phyloP scores from a whole-genome alignment of 2,329 filamentous ascomycete species.

The Corynespora cassiicola region DNA sequence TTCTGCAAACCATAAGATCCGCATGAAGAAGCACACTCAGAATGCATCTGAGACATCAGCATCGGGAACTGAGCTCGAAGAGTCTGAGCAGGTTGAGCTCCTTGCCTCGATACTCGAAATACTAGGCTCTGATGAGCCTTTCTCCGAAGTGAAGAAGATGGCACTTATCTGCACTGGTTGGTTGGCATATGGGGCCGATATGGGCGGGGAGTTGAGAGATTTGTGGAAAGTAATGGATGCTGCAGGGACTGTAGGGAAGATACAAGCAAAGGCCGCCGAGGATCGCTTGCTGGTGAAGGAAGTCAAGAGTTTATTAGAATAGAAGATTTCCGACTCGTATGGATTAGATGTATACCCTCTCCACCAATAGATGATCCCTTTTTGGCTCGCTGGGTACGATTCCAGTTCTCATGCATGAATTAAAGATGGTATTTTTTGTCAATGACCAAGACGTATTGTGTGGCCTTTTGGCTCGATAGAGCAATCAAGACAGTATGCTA shows the following conservation, averaged over 20 bases:
- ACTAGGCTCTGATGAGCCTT: slow-evolving; percentile 58
- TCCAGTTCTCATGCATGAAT: too few relatives aligned
- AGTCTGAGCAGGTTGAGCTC: slow-evolving; percentile 79
- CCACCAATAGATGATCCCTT: too few relatives aligned
- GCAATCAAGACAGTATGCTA: too few relatives aligned
- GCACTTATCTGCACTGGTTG: slow-evolving; percentile 79
- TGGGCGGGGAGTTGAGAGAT: slow-evolving; percentile 79
- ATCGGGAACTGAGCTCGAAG: slow-evolving; percentile 57
- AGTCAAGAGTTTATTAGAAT: slow-evolving; percentile 39
- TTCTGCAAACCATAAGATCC: slow-evolving; percentile 70
- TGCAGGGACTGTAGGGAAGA: slow-evolving; percentile 61
- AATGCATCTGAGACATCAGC: slow-evolving; percentile 19
- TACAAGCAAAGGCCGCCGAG: slow-evolving; percentile 28
- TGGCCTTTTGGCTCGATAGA: too few relatives aligned
- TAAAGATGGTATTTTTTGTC: too few relatives aligned
- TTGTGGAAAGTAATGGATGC: slow-evolving; percentile 82
- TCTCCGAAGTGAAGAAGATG: slow-evolving; percentile 75
- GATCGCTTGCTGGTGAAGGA: slow-evolving; percentile 43
- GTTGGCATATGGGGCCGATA: slow-evolving; percentile 72
- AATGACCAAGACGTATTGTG: too few relatives aligned
- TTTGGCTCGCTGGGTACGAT: too few relatives aligned
- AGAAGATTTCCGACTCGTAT: slow-evolving; percentile 19
- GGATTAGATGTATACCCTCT: slow-evolving; percentile 2
- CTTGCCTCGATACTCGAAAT: slow-evolving; percentile 82
- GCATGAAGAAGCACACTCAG: slow-evolving; percentile 59